Evolutionary conservation across 129 eudicot species (phyloP).

Genomic region (sunflower (Helianthus annuus)): DNA sequence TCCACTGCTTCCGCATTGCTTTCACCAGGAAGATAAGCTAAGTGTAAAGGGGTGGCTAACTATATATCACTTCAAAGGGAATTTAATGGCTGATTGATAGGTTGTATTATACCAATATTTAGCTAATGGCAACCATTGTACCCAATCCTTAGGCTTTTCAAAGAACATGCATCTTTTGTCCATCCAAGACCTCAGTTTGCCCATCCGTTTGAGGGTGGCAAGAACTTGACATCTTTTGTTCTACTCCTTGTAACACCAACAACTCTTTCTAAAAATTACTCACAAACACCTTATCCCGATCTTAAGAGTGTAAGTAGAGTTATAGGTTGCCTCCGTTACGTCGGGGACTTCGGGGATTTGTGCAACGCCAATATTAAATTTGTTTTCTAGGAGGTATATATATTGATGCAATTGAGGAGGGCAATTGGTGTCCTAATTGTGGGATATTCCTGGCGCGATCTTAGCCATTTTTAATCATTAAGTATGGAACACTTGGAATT

Average conservation of each 20-base stretch:
- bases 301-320: too few species aligned
- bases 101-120: slow-evolving; percentile 2
- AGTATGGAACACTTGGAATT: too few species aligned
- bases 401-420: too few species aligned
- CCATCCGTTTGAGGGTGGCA: background rate
- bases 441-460: too few species aligned
- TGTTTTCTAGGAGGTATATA: too few species aligned
- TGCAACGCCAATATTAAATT: too few species aligned
- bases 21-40: background rate
- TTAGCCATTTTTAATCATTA: too few species aligned
- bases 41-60: background rate
- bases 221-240: background rate
- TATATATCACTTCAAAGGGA: too few species aligned
- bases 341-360: too few species aligned
- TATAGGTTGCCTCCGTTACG: too few species aligned
- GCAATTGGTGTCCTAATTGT: too few species aligned
- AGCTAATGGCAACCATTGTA: background rate
- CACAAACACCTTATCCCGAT: background rate
- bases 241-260: background rate
- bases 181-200: background rate
- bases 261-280: background rate
- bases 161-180: background rate
- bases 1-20: background rate
- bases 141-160: too few species aligned
- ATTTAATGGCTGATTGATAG: background rate